phyloP scores from a whole-genome alignment of 257 asterid genomes.

The Penstemon davidsonii region DNA sequence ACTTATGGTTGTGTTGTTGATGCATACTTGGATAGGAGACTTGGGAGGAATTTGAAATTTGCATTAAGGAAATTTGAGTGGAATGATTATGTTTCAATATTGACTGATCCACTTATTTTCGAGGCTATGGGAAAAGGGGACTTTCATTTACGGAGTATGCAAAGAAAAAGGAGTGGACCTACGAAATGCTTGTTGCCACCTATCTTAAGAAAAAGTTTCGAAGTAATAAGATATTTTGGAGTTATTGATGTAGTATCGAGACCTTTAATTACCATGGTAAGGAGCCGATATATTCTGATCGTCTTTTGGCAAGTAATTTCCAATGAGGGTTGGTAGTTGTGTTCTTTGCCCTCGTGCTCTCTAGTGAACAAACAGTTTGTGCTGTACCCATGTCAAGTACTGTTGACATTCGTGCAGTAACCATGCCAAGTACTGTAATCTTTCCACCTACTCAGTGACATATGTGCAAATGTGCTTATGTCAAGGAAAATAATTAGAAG shows the following conservation, averaged over 20 bases:
- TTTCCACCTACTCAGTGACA: no score
- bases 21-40: constrained; percentile 71
- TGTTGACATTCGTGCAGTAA: not conserved
- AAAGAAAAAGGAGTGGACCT: constrained; percentile 51
- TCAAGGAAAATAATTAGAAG: no score
- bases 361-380: constrained; percentile 6
- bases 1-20: constrained; percentile 85
- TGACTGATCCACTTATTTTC: constrained; percentile 68
- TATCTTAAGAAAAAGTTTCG: constrained; percentile 68
- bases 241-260: constrained; percentile 48
- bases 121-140: constrained; percentile 92
- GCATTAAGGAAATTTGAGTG: constrained; percentile 48
- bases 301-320: not conserved
- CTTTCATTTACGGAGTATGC: constrained; percentile 69
- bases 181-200: constrained; percentile 53
- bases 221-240: constrained; percentile 83
- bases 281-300: constrained; percentile 15
- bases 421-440: no score
- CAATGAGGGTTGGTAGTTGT: constrained; percentile 9
- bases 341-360: constrained; percentile 7
- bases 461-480: no score
- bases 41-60: constrained; percentile 75
- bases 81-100: constrained; percentile 39
- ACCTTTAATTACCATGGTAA: not conserved
- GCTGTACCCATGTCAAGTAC: constrained; percentile 1